Conservation (phyloP, 2,329 filamentous ascomycete genomes). For the Teratosphaeria destructans region DNA sequence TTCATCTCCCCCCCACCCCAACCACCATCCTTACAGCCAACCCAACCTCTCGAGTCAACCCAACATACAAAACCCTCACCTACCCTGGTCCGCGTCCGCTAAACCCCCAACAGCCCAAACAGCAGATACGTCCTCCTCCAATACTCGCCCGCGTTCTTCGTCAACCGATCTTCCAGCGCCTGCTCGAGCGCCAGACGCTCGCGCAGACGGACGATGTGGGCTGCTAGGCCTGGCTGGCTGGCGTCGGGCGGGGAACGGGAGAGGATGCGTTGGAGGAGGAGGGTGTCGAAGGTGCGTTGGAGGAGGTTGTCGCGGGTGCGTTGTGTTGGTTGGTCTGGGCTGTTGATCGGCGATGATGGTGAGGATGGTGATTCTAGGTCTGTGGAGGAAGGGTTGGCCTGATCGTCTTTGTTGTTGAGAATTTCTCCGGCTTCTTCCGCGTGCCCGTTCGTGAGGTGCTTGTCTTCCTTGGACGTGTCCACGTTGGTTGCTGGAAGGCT, state of each 20-base stretch:
- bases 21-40: too few species aligned
- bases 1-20: too few species aligned
- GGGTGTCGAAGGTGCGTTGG: conserved; percentile 34
- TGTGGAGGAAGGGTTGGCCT: not conserved
- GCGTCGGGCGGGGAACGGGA: not conserved
- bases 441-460: conserved; percentile 7
- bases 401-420: not conserved
- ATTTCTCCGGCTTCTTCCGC: conserved; percentile 2
- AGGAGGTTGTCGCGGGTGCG: conserved; percentile 11
- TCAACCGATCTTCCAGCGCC: conserved; percentile 43
- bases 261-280: conserved; percentile 29
- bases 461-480: not conserved
- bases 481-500: not conserved
- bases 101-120: conserved; percentile 58
- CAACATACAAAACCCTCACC: too few species aligned
- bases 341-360: not conserved
- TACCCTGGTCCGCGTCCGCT: too few species aligned
- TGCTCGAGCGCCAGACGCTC: conserved; percentile 41
- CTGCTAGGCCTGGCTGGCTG: not conserved
- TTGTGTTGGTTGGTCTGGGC: not conserved
- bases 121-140: conserved; percentile 74
- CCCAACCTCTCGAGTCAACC: too few species aligned
- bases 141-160: conserved; percentile 60
- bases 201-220: conserved; percentile 4
- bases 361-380: not conserved